Evolutionary conservation across 108 stramenopile genomes (phyloP), one percentile per base, ranked within the genome.

Genomic region (Skeletonema menzelii): DNA sequence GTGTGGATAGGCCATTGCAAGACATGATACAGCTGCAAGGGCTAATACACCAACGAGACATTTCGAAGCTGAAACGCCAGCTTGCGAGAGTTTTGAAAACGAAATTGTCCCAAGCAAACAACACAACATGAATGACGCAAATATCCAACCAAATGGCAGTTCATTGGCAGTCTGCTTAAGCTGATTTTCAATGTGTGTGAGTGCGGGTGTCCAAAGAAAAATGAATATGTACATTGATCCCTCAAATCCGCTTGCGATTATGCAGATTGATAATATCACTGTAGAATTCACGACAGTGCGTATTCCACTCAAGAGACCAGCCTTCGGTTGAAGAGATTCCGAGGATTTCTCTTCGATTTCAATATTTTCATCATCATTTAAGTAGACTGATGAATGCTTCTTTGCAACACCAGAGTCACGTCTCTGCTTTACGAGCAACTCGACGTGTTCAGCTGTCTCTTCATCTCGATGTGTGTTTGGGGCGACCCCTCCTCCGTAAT

Each of bases 201-300:
- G 77, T 7, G 92, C 82, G 8, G 98, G 98, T 13, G 97, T 97
- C 98, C 98, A 99, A 82, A 95, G 78, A 69, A 98, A 97, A 20
- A 99, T 96, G 76, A 97, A 99, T 37, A 95, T 87, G 82, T 96
- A 97, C 70, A 79, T 79, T 31, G 77, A 65, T 34, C 95, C 97
- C 79, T 99, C 98, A 80, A 98, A 99, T 17, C 95, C 78, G 15
- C 88, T 87, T 37, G 92, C 94, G 31, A 97, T 91, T 20, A 91
- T 74, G 35, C 93, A 90, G 77, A 88, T 89, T 31, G 93, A 65
- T 20, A 94, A 35, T 15, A 99, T 86, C 1, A 88, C 73, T 19
- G 80, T 74, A 65, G 88, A 89, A 6, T 79, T 65, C 46, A 84
- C 62, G 11, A 96, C 85, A 4, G 85, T 83, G 3, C 42, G 26